Percentiles rank a stretch among this genome's conserved stretches.
These are phyloP conservation scores for Hypsizygus marmoreus DNA, from an alignment of 768 basidiomycete species.

Conservation along the genomic window DNA sequence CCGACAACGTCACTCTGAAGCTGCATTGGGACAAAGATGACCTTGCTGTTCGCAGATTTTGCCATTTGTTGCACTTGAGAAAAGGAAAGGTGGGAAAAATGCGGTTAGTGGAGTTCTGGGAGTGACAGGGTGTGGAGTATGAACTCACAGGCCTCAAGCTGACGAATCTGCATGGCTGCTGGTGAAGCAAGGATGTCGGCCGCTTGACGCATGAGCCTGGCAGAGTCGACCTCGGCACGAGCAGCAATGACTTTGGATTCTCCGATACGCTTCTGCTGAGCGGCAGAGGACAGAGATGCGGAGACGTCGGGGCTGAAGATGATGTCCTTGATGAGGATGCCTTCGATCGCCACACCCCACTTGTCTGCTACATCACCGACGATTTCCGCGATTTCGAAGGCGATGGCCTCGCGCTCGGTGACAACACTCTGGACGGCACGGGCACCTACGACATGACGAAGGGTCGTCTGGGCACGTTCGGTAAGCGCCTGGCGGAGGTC, in stretches of 20 bases:
- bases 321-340: conserved; percentile 94
- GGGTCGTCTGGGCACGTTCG: conserved; percentile 90
- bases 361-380: conserved; percentile 91
- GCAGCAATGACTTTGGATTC: conserved; percentile 97
- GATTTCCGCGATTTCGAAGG: conserved; percentile 95
- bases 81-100: conserved; percentile 1
- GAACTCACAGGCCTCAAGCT: conserved; percentile 78
- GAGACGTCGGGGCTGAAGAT: conserved; percentile 91
- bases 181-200: conserved; percentile 93
- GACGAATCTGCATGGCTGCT: conserved; percentile 97
- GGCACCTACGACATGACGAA: conserved; percentile 96
- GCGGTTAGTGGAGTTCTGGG: neutral
- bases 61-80: conserved; percentile 86
- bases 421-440: conserved; percentile 95
- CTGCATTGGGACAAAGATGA: conserved; percentile 94
- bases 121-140: neutral
- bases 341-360: conserved; percentile 97
- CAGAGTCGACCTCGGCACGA: conserved; percentile 93
- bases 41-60: conserved; percentile 83
- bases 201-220: conserved; percentile 94
- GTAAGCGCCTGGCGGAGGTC: conserved; percentile 85
- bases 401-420: conserved; percentile 95
- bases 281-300: conserved; percentile 89
- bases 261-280: conserved; percentile 96
- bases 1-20: conserved; percentile 72